Base-by-base conservation (phyloP, 2,329 filamentous ascomycete species). In the Hortaea werneckii region DNA sequence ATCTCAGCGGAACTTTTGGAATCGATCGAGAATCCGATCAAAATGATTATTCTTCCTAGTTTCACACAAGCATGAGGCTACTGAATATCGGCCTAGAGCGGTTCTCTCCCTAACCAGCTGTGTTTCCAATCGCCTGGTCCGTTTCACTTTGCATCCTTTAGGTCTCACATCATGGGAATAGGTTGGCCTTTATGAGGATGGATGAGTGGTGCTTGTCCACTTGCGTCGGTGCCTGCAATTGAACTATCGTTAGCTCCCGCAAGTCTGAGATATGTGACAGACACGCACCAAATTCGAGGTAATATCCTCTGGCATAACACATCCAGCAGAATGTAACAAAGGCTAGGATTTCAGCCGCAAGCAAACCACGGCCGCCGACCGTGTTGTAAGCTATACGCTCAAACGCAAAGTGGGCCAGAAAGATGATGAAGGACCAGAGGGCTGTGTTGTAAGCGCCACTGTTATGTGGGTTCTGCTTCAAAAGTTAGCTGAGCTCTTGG, bases 311-410 rank as follows among this genome's bases (percentile, higher is more conserved):
- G 37, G 42, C 30, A 43, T 34, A 30, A 43, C 37, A 20, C 42
- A 43, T 43, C 42, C 42, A 43, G 29, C 29, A 3, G 7, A 43
- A 43, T 26, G 30, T 34, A 7, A 43, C n/a, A 28, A 43, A 43
- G 9, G 42, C 42, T 26, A 38, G 12, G 9, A 43, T 37, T 10
- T 43, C 42, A 11, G 42, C 42, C 2, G 42, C 42, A 29, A 43
- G 42, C 42, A 43, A 28, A n/a, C 30, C 29, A 11, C 40, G 13
- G 30, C 42, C 42, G 20, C 32, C 42, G 6, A 43, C 42, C n/a
- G 42, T 43, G 8, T 26, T 34, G 11, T 34, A 28, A 6, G 42
- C 42, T 13, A 43, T 11, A 8, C 42, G 29, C 26, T 43, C 42
- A 9, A 26, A 43, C 9, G 30, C 8, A 26, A 43, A 43, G 32